These are phyloP conservation scores for Graphiopsis chlorocephala DNA, from an alignment of 2,329 filamentous ascomycete species.

Conservation along the genomic window DNA sequence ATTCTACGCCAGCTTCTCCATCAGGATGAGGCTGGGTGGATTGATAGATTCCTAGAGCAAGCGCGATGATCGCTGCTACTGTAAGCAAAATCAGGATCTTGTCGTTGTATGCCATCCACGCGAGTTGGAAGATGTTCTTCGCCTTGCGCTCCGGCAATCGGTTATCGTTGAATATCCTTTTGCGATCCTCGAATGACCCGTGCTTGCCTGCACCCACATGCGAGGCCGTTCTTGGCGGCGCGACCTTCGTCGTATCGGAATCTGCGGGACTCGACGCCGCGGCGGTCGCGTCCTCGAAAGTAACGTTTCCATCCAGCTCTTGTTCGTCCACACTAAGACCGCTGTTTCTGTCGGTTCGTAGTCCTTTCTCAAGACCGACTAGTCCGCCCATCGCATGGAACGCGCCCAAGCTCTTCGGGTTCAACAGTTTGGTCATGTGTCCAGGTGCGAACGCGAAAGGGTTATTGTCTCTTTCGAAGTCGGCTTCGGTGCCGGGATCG, in stretches of 20 bases:
- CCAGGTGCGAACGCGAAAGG: slow-evolving; percentile 82
- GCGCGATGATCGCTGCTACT: slow-evolving; percentile 68
- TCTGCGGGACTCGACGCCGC: slow-evolving; percentile 25
- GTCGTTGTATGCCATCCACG: slow-evolving; percentile 82
- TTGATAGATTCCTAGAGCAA: slow-evolving; percentile 73
- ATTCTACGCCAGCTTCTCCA: slow-evolving; percentile 63
- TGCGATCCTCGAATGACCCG: slow-evolving; percentile 59
- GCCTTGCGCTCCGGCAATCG: slow-evolving; percentile 66
- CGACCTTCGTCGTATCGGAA: slow-evolving; percentile 28
- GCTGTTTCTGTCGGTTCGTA: slow-evolving; percentile 62
- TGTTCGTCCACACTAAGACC: slow-evolving; percentile 71
- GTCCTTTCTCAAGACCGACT: slow-evolving; percentile 68
- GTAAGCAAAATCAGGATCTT: slow-evolving; percentile 73
- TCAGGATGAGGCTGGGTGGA: slow-evolving; percentile 49
- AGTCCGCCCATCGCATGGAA: slow-evolving; percentile 75
- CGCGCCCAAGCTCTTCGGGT: slow-evolving; percentile 73
- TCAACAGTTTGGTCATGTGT: slow-evolving; percentile 75
- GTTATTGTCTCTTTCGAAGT: slow-evolving; percentile 74
- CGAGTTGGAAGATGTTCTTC: slow-evolving; percentile 67
- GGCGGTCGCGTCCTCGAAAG: slow-evolving; percentile 62
- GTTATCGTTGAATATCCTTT: slow-evolving; percentile 68
- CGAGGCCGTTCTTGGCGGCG: slow-evolving; percentile 16
- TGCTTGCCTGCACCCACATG: slow-evolving; percentile 28
- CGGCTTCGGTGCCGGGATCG: slow-evolving; percentile 70
- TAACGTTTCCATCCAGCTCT: slow-evolving; percentile 60